Percentiles rank a stretch among this genome's conserved stretches.
Conservation (phyloP, 208 protist genomes). For the Leishmania martiniquensis region DNA sequence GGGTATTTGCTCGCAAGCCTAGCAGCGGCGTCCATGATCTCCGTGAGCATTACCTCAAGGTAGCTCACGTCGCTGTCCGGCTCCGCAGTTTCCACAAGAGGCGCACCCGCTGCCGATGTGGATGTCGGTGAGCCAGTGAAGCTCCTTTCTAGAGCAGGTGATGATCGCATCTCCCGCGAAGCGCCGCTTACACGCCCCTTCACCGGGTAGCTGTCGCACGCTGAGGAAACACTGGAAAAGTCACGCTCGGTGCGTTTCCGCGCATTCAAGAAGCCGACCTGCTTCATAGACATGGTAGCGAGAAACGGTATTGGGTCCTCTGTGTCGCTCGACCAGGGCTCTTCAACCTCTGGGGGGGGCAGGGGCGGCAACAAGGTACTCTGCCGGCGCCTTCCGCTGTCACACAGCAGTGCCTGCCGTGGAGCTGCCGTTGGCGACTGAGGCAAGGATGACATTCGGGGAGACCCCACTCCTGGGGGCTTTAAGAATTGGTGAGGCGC, state of each 20-base stretch:
- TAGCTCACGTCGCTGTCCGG: conserved; percentile 8
- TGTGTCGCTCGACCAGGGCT: not conserved
- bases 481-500: not conserved
- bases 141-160: not conserved
- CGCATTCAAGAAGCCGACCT: conserved; percentile 15
- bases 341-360: not conserved
- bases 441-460: not conserved
- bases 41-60: conserved; percentile 20
- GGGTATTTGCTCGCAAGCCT: not conserved
- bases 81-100: not conserved
- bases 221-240: not conserved
- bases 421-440: not conserved
- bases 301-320: conserved; percentile 47
- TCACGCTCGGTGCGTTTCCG: not conserved
- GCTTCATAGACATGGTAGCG: conserved; percentile 36
- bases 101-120: not conserved
- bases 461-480: no score
- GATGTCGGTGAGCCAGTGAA: not conserved
- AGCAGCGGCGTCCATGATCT: conserved; percentile 20
- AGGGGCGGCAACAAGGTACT: not conserved
- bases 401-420: not conserved
- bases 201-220: no score
- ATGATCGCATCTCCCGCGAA: not conserved
- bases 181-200: not conserved
- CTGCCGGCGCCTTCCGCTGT: not conserved